Percentiles rank a stretch among this genome's conserved stretches.
Evolutionary conservation across 148 eudicot species (phyloP).

Genomic region (Drosera capensis): DNA sequence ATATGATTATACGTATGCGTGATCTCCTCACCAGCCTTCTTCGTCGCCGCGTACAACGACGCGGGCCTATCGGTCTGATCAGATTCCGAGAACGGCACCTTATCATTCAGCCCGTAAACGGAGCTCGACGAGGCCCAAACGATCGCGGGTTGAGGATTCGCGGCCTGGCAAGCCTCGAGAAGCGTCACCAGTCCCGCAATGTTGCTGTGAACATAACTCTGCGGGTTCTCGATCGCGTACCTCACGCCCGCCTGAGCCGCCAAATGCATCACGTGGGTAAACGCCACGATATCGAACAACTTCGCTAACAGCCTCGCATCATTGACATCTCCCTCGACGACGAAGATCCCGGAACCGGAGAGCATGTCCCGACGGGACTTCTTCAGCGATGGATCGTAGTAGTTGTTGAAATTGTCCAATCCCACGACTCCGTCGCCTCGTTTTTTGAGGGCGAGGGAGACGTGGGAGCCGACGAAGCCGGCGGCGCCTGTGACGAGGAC

Average conservation of each 20-base stretch:
- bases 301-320: slow-evolving; percentile 29
- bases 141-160: slow-evolving; percentile 51
- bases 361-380: slow-evolving; percentile 22
- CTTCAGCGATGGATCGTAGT: slow-evolving; percentile 57
- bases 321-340: slow-evolving; percentile 54
- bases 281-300: slow-evolving; percentile 34
- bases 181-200: slow-evolving; percentile 55
- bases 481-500: slow-evolving; percentile 71
- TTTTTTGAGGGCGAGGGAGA: slow-evolving; percentile 37
- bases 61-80: slow-evolving; percentile 68
- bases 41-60: slow-evolving; percentile 64
- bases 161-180: slow-evolving; percentile 39
- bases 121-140: slow-evolving; percentile 84
- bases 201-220: slow-evolving; percentile 52
- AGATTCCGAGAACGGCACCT: slow-evolving; percentile 52
- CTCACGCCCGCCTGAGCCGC: slow-evolving; percentile 80
- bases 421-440: slow-evolving; percentile 88
- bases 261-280: slow-evolving; percentile 64
- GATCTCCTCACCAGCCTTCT: slow-evolving; percentile 67
- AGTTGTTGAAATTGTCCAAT: slow-evolving; percentile 56
- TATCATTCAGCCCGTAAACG: slow-evolving; percentile 68
- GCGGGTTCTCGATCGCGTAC: slow-evolving; percentile 65
- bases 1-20: slow-evolving; percentile 70
- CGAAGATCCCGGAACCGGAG: slow-evolving; percentile 14
- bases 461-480: slow-evolving; percentile 76